Base-by-base conservation (phyloP, 352 stramenopile genomes). In the Pythium utonaiense region DNA sequence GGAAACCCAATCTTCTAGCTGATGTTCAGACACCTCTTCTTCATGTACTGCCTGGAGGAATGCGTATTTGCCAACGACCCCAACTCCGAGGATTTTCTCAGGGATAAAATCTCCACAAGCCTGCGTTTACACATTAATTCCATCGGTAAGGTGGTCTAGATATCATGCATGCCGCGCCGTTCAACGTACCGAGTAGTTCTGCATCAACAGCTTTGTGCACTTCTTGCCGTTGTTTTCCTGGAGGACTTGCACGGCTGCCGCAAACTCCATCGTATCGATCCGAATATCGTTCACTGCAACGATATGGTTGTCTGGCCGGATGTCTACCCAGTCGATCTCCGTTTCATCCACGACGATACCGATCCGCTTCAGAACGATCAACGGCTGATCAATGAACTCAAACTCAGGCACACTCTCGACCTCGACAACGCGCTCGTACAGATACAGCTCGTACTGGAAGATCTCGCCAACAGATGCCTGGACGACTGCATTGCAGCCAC, bases 381-480 rank as follows among this genome's bases (percentile, higher is more conserved):
- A 69, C 6, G 85, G 85, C 64, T 95, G 85, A 51, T 95, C 85
- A 40, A 93, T 82, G 53, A 93, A 93, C 64, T 95, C 85, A 31
- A 91, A 95, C 66, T 95, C 83, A 0, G 83, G 75, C 19, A 93
- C 88, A 55, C 81, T 93, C 60, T 95, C 85, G 33, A 95, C 85
- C 53, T 95, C 85, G n/a, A 95, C 83, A 5, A 95, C 83, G 7
- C 85, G 85, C 40, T 95, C 82, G 54, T 95, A 95, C 53, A 95
- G 63, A 59, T 85, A 95, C 59, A 95, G 60, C 53, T 95, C 85
- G 59, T 93, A 95, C 73, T 95, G 85, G 66, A 95, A 93, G 28
- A 95, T 92, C 66, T 95, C 85, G 7, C 83, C 83, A 22, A 95
- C 83, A 3, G 82, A 93, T 16, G 81, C 77, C 56, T 95, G 83